Evolutionary conservation across 2,329 filamentous ascomycete species (phyloP).

Genomic region (Verticillium klebahnii): DNA sequence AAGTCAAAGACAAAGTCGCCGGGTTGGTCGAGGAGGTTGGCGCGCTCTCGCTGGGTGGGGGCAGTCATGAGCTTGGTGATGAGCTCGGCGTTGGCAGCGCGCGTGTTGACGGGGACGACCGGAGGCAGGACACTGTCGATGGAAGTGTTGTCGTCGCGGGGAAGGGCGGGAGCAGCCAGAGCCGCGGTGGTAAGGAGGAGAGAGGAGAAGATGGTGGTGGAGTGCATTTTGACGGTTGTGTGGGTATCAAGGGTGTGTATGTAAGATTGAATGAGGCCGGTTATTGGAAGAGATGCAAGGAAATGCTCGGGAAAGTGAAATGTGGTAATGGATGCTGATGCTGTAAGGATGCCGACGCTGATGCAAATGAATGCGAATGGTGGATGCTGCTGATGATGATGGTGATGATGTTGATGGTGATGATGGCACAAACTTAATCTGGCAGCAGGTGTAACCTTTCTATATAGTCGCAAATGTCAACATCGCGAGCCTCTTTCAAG

Average conservation of each 20-base stretch:
- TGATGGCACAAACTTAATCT: not conserved
- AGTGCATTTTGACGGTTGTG: slow-evolving; percentile 7
- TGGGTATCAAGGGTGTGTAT: not conserved
- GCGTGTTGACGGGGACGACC: slow-evolving; percentile 34
- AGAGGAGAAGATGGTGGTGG: slow-evolving; percentile 9
- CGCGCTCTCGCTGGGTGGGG: slow-evolving; percentile 24
- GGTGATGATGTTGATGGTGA: not conserved
- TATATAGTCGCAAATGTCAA: not conserved
- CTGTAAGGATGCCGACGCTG: not conserved
- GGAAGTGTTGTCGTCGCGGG: slow-evolving; percentile 2
- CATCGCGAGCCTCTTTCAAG: not conserved
- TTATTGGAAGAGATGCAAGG: not conserved
- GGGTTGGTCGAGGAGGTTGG: slow-evolving; percentile 24
- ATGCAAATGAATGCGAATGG: not conserved
- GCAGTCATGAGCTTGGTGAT: slow-evolving; percentile 37
- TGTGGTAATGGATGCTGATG: not conserved
- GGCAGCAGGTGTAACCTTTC: not conserved
- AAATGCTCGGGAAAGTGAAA: not conserved
- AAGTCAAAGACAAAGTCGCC: slow-evolving; percentile 40
- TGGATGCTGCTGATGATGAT: not conserved
- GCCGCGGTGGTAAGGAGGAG: slow-evolving; percentile 10
- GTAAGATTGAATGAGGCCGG: not conserved
- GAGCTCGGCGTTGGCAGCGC: slow-evolving; percentile 38
- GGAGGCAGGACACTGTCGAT: slow-evolving; percentile 19
- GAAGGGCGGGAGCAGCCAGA: slow-evolving; percentile 9